Evolutionary conservation across 306 rosid species (phyloP).

Genomic region (Luffa acutangula): DNA sequence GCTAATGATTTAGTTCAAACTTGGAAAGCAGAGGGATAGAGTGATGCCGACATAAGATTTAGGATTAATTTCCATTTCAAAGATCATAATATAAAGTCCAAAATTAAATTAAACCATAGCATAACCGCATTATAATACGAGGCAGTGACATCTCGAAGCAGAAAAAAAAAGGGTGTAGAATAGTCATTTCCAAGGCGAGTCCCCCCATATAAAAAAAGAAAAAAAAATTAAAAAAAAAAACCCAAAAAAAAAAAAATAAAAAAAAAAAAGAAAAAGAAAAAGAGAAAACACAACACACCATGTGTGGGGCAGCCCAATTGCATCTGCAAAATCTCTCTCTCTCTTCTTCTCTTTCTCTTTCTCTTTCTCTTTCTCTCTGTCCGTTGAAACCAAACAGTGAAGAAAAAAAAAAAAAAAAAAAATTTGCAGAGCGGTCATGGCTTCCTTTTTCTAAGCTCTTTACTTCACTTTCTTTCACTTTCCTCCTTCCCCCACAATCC

Average conservation of each 20-base stretch:
- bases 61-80: background rate
- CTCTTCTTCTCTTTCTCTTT: background rate
- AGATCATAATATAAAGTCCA: background rate
- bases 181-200: background rate
- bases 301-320: conserved; percentile 24
- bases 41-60: background rate
- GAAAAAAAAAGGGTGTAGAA: background rate
- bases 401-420: background rate
- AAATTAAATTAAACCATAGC: background rate
- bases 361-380: background rate
- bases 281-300: background rate
- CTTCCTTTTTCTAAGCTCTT: background rate
- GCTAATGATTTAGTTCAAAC: too few species aligned
- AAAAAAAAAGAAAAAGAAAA: background rate
- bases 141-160: background rate
- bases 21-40: too few species aligned
- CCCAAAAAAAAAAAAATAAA: background rate
- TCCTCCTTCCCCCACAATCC: conserved; percentile 2
- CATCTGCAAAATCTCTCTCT: background rate
- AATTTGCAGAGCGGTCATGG: background rate
- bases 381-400: conserved; percentile 71
- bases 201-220: background rate
- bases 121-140: background rate
- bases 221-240: background rate
- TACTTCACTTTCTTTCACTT: background rate